Conservation (phyloP, 371 early-diverging fungal genomes). For the Circinella umbellata region DNA sequence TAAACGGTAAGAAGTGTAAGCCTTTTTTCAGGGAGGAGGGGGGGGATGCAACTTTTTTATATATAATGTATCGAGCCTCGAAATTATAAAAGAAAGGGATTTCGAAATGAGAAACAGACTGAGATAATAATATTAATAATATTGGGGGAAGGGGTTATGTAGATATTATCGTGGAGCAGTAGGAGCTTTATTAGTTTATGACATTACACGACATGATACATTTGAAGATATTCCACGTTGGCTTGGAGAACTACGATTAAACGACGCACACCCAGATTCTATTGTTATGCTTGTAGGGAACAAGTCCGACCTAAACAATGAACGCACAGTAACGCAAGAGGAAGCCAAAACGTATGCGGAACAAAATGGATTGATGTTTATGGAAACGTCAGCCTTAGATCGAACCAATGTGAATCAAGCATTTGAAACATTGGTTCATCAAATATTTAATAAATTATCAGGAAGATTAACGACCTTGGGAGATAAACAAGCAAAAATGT, state of each 20-base stretch:
- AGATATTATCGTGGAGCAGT: constrained; percentile 45
- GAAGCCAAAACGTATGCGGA: constrained; percentile 89
- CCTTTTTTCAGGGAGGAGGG: background rate
- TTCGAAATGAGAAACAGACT: background rate
- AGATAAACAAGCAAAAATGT: constrained; percentile 9
- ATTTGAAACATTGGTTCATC: constrained; percentile 26
- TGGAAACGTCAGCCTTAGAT: constrained; percentile 93
- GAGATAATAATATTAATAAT: background rate
- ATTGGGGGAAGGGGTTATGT: background rate
- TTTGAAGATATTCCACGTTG: constrained; percentile 93
- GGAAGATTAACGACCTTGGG: constrained; percentile 6
- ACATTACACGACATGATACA: constrained; percentile 95
- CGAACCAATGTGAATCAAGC: constrained; percentile 87
- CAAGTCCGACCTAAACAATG: constrained; percentile 95
- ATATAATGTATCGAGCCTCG: no score
- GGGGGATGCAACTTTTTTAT: no score
- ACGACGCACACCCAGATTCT: constrained; percentile 91
- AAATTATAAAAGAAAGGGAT: constrained; percentile 5
- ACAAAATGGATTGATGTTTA: constrained; percentile 83
- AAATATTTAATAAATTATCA: constrained; percentile 10
- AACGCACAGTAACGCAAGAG: constrained; percentile 79
- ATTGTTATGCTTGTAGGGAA: constrained; percentile 99
- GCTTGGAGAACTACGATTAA: constrained; percentile 97
- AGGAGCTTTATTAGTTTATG: constrained; percentile 55
- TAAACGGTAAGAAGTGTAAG: constrained; percentile 38